Base-by-base conservation (phyloP, 2,329 filamentous ascomycete species). In the Metarhizium brunneum region DNA sequence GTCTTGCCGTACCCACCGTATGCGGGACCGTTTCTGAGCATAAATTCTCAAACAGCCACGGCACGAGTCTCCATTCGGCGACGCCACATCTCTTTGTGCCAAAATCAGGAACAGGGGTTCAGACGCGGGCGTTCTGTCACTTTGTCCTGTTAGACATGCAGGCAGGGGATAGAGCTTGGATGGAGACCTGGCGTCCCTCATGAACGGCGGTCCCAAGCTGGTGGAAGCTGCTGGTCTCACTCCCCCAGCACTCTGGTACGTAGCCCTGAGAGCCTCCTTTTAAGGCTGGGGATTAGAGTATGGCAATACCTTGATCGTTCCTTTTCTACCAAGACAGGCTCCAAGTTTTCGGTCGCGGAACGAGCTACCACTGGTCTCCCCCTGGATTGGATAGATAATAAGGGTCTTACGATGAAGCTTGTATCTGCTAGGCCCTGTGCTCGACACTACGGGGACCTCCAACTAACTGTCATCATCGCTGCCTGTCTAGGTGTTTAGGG, bases 31-130 rank as follows among this genome's bases (percentile, higher is more conserved):
- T 43, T 30, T 30, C 43, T 42, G 25, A 40, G 40, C 47, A 52
- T 32, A 45, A 40, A 35, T 36, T 38, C 20, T 50, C 54, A 45
- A 29, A 29, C 54, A 32, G 18, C 30, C 16, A 50, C 47, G 55
- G 54, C 32, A 54, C 52, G 53, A 52, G 58, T 50, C 57, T 55
- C 54, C 40, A 49, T 54, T 56, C 47, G 56, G 56, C 47, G 43
- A 47, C 54, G 53, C 57, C 57, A 59, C 57, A 59, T 59, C 57
- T 57, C 40, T 51, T 53, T 51, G 55, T 53, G 30, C 35, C 55
- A 55, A 50, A 50, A 16, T 4, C 50, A 55, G 45, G 50, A 18
- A 6, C 35, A 54, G 47, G 53, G 52, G 53, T 50, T 43, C 20
- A 50, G 20, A 42, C 47, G 47, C 36, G 7, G 45, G 36, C 13